Conservation (phyloP, 2,329 filamentous ascomycete genomes). For the Colletotrichum sp. region DNA sequence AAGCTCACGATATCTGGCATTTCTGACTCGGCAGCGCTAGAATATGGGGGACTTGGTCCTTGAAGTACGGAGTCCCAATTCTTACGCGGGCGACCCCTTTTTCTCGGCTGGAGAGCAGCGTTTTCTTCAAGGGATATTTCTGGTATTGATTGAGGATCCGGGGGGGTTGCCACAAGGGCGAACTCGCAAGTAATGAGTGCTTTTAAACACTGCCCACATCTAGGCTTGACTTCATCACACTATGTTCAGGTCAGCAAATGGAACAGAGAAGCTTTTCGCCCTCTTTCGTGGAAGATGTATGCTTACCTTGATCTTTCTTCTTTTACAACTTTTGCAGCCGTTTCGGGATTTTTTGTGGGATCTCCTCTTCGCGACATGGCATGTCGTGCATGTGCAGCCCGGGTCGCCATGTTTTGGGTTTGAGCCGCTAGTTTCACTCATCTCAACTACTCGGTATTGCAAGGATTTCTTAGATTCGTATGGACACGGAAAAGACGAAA, state of each 20-base stretch:
- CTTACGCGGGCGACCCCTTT: neutral
- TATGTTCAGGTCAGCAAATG: neutral
- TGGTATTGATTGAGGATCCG: neutral
- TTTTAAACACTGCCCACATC: constrained; percentile 2
- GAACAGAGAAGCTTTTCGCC: too few species aligned
- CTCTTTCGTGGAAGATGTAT: neutral
- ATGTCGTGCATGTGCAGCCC: constrained; percentile 5
- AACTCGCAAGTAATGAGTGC: constrained; percentile 3
- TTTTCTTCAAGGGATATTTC: neutral
- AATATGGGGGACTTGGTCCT: neutral
- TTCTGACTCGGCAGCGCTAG: neutral
- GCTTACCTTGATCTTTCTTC: constrained; percentile 22
- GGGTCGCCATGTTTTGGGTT: neutral
- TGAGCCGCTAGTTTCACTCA: neutral
- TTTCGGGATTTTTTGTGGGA: constrained; percentile 23
- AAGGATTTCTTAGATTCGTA: neutral
- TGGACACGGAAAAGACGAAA: neutral
- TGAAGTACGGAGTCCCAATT: neutral
- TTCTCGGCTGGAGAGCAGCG: neutral
- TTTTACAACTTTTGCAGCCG: constrained; percentile 26
- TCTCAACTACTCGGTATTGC: neutral
- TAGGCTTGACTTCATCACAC: constrained; percentile 8
- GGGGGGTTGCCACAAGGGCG: neutral
- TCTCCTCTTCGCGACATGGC: constrained; percentile 3
- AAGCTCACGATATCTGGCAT: neutral